Evolutionary conservation across 139 green algal species (phyloP).

Genomic region (Ulvella scutata): DNA sequence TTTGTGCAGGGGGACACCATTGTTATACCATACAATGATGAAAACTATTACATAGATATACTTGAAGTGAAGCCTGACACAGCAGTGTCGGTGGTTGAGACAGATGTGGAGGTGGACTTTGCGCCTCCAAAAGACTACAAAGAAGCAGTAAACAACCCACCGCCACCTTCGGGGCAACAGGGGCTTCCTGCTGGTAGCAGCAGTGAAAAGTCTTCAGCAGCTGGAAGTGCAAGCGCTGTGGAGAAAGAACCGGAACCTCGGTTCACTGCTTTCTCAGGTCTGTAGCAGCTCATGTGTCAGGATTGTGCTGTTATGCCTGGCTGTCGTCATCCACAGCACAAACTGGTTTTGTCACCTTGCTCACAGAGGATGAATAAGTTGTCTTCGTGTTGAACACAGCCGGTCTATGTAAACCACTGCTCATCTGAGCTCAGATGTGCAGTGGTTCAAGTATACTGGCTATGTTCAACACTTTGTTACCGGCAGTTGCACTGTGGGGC

Average conservation of each 20-base stretch:
- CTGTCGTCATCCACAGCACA: too few relatives aligned
- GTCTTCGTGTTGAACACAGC: background rate
- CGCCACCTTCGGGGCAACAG: background rate
- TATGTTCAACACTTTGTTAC: too few relatives aligned
- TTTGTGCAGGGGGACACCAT: slow-evolving; percentile 12
- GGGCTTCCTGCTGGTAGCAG: too few relatives aligned
- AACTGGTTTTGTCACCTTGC: background rate
- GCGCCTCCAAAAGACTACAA: slow-evolving; percentile 93
- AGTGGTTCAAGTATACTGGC: too few relatives aligned
- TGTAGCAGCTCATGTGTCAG: background rate
- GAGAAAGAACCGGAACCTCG: background rate
- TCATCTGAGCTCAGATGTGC: background rate
- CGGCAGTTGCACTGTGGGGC: too few relatives aligned
- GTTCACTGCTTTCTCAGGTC: background rate
- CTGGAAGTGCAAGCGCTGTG: background rate
- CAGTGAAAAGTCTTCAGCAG: background rate
- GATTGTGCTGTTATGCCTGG: too few relatives aligned
- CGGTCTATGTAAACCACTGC: background rate
- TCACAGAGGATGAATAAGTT: background rate
- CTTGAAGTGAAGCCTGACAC: slow-evolving; percentile 58
- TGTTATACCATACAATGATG: slow-evolving; percentile 12
- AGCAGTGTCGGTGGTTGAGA: slow-evolving; percentile 94
- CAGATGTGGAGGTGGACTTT: slow-evolving; percentile 88
- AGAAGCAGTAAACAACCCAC: slow-evolving; percentile 39
- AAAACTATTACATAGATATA: slow-evolving; percentile 22